Evolutionary conservation across 192 early-diverging fungal species (phyloP), one percentile per base, ranked within the genome.

Genomic region (Backusella westeae): DNA sequence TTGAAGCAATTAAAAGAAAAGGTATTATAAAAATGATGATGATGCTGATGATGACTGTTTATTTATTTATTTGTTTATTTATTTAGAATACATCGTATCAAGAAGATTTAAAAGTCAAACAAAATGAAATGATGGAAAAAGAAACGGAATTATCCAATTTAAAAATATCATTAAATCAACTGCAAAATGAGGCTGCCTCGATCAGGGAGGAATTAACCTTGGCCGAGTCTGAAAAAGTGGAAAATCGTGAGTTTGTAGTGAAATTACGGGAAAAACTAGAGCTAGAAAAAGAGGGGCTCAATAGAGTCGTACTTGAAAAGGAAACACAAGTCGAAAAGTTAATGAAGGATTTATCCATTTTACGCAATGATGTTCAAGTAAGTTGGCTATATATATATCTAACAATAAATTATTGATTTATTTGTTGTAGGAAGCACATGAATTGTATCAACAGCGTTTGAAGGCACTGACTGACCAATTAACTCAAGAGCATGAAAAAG

Each of bases 81-180:
- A 63, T 63, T 63, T 63, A 63, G 56, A 63, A 63, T 63, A 29
- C 26, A 63, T 63, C 56, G 56, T 63, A 63, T 63, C 56, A 63
- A 26, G 56, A 63, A 63, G 56, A 63, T 63, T 63, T 63, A 63
- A 63, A 63, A 63, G 56, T 29, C 56, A 29, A 63, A 63, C 56
- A 63, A 29, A 26, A 29, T 63, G 56, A 23, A 12, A 26, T 63
- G 21, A 29, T 63, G 56, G 56, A 63, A 29, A 63, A 63, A 29
- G 56, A 63, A 63, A 63, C 56, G 56, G 56, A 63, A 63, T 29
- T 63, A 63, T 26, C 56, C 56, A 63, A 63, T 63, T 63, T 63
- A 63, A 63, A 63, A 63, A 23, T 29, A 63, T 63, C 56, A 63
- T 63, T 63, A 29, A 63, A 12, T 12, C 56, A 63, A 29, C 56